These are phyloP conservation scores for Cairneyella variabilis DNA, from an alignment of 495 filamentous ascomycete genomes.

Conservation along the genomic window DNA sequence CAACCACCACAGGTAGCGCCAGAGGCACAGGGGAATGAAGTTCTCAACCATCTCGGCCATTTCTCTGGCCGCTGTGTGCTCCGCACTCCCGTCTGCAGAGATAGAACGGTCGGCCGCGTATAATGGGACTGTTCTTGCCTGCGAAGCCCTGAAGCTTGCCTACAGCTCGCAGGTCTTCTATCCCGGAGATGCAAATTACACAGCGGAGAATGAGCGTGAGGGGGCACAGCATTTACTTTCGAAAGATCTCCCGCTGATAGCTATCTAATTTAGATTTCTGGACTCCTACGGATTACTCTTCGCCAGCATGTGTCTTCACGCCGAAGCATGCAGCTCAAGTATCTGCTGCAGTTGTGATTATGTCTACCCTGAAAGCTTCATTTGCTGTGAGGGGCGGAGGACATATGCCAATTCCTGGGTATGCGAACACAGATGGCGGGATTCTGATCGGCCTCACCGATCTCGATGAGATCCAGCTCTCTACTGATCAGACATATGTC, in stretches of 20 bases:
- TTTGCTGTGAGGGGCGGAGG: conserved; percentile 36
- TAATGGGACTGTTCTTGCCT: conserved; percentile 11
- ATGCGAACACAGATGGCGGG: conserved; percentile 28
- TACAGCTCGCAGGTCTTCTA: conserved; percentile 1
- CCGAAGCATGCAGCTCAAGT: background rate
- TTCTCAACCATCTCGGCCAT: no score
- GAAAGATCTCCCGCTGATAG: background rate
- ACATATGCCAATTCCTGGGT: conserved; percentile 23
- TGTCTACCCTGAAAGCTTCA: background rate
- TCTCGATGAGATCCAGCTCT: conserved; percentile 29
- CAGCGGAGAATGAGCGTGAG: conserved; percentile 13
- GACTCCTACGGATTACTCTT: conserved; percentile 2
- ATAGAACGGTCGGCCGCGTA: no score
- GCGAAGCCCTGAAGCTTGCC: conserved; percentile 6
- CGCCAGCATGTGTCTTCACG: conserved; percentile 11
- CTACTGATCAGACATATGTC: conserved; percentile 26
- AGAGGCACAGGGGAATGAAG: no score
- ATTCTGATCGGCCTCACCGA: conserved; percentile 27
- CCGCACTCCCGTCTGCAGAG: no score
- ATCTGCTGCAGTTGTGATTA: conserved; percentile 4
- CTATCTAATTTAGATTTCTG: conserved; percentile 4
- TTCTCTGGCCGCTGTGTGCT: no score
- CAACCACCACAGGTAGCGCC: no score
- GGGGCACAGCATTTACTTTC: background rate
- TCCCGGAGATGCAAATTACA: conserved; percentile 8